phyloP scores from a whole-genome alignment of 164 flowering plant species.

The Nymphaea colorata region DNA sequence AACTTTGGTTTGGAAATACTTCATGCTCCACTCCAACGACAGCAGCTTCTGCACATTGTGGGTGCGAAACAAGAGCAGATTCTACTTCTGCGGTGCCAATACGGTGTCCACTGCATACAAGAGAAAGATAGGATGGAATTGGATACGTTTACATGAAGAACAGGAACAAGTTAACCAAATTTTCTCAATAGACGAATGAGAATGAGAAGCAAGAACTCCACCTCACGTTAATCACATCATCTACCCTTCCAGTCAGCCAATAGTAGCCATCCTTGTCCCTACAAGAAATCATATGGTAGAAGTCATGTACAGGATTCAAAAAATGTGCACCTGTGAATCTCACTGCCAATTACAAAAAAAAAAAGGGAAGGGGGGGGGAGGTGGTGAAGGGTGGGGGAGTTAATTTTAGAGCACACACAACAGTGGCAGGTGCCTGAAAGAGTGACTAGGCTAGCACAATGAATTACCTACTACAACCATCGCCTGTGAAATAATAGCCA shows the following conservation, averaged over 20 bases:
- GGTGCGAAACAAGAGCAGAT: conserved; percentile 96
- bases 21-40: conserved; percentile 99
- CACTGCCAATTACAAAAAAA: background rate
- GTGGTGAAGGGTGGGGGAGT: no score
- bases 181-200: no score
- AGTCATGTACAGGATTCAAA: background rate
- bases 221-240: conserved; percentile 99
- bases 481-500: conserved; percentile 86
- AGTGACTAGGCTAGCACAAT: background rate
- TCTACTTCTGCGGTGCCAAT: conserved; percentile 99
- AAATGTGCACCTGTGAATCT: background rate
- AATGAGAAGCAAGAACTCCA: conserved; percentile 11
- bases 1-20: conserved; percentile 24
- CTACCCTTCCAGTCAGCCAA: conserved; percentile 99
- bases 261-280: conserved; percentile 97
- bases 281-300: conserved; percentile 5
- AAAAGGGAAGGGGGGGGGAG: no score
- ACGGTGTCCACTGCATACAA: conserved; percentile 79
- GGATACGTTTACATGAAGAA: background rate
- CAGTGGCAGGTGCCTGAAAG: background rate
- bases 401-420: background rate
- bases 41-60: conserved; percentile 98
- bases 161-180: no score
- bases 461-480: conserved; percentile 87
- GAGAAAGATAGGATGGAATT: background rate